Evolutionary conservation across 192 early-diverging fungal species (phyloP).

Genomic region (Glomus cerebriforme): DNA sequence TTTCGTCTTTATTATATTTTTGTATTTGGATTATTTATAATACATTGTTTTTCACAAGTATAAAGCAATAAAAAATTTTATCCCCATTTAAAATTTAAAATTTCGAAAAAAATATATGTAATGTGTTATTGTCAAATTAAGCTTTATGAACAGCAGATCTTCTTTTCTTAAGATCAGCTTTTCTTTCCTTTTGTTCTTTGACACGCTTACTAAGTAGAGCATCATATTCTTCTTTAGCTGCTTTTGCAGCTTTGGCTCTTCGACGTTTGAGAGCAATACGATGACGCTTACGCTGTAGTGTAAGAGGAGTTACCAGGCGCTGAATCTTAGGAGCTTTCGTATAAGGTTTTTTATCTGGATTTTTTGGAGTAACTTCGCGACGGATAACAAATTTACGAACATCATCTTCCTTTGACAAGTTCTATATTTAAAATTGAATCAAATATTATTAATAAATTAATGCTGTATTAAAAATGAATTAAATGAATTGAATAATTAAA

Average conservation of each 20-base stretch:
- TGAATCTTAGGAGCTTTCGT: slow-evolving; percentile 98
- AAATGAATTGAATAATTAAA: not conserved
- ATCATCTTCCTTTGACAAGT: slow-evolving; percentile 97
- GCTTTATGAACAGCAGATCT: slow-evolving; percentile 47
- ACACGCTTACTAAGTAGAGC: slow-evolving; percentile 87
- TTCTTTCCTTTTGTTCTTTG: slow-evolving; percentile 94
- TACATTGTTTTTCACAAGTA: not conserved
- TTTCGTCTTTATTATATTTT: no score
- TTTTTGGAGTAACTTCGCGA: slow-evolving; percentile 91
- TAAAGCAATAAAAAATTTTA: not conserved
- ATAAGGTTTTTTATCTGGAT: slow-evolving; percentile 87
- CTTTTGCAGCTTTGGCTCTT: slow-evolving; percentile 78
- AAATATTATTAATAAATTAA: not conserved
- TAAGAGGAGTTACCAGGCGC: slow-evolving; percentile 95
- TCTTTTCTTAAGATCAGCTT: slow-evolving; percentile 71
- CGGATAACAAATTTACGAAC: slow-evolving; percentile 99
- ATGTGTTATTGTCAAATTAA: slow-evolving; percentile 31
- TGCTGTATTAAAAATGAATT: not conserved
- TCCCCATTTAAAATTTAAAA: not conserved
- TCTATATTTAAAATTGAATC: slow-evolving; percentile 41
- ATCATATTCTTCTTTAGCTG: slow-evolving; percentile 74
- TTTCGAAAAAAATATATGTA: not conserved
- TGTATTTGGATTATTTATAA: no score
- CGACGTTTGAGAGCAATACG: slow-evolving; percentile 84
- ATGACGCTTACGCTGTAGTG: slow-evolving; percentile 95